A percentile compares a stretch with the other conserved stretches of the same genome.
Evolutionary conservation across 306 rosid species (phyloP).

Genomic region (Betula pendula): DNA sequence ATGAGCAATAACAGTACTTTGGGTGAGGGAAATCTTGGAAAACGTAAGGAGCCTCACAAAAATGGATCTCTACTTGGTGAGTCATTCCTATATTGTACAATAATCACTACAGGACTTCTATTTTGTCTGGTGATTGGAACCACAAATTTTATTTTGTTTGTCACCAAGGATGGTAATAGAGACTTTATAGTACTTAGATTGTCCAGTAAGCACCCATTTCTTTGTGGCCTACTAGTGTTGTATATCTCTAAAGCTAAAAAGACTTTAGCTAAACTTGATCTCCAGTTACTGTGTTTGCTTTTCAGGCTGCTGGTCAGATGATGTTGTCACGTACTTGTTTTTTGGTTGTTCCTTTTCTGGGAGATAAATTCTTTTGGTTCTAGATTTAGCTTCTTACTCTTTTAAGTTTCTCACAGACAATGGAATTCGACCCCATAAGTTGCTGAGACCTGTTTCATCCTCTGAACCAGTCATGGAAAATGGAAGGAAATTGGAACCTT

Average conservation of each 20-base stretch:
- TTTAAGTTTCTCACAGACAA: conserved; percentile 17
- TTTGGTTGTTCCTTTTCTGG: not conserved
- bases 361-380: not conserved
- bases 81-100: conserved; percentile 3
- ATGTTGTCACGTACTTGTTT: not conserved
- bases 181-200: not conserved
- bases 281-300: not conserved
- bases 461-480: conserved; percentile 10
- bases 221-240: not conserved
- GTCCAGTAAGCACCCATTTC: not conserved
- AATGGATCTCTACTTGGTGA: conserved; percentile 22
- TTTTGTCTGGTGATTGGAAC: not conserved
- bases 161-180: not conserved
- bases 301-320: not conserved
- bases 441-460: not conserved
- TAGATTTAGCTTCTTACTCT: not conserved
- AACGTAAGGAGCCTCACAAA: conserved; percentile 16
- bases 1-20: not conserved
- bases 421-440: conserved; percentile 21
- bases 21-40: conserved; percentile 11
- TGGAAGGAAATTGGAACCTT: conserved; percentile 12
- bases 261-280: not conserved
- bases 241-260: not conserved
- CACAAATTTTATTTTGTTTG: not conserved
- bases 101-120: not conserved